A percentile compares a stretch with the other conserved stretches of the same genome.
These are phyloP conservation scores for Alternaria viburni DNA, from an alignment of 2,329 filamentous ascomycete species.

Conservation along the genomic window DNA sequence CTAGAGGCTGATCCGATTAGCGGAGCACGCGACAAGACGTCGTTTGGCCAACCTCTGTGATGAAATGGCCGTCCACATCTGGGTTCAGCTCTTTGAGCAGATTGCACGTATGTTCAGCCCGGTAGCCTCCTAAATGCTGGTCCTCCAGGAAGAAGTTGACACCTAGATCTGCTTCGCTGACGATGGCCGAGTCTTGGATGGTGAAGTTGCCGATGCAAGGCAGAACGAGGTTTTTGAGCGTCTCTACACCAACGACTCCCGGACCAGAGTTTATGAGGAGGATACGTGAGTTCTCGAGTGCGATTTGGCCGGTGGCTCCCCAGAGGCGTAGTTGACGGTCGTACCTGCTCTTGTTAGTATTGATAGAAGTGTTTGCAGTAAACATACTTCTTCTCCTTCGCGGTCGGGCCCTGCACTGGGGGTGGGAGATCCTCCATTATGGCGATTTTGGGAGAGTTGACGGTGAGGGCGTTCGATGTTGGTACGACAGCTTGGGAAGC, in stretches of 20 bases:
- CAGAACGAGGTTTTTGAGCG: constrained; percentile 95
- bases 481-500: not conserved
- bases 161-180: constrained; percentile 84
- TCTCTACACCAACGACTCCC: constrained; percentile 88
- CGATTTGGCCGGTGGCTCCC: constrained; percentile 90
- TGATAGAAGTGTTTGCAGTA: not conserved
- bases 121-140: constrained; percentile 73
- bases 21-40: not conserved
- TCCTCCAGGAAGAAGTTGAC: constrained; percentile 97
- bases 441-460: not conserved
- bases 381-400: constrained; percentile 59
- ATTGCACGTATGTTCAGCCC: constrained; percentile 78
- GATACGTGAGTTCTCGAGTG: constrained; percentile 89
- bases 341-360: constrained; percentile 64
- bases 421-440: constrained; percentile 48
- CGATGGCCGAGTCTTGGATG: constrained; percentile 79
- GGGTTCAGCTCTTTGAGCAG: constrained; percentile 88
- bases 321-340: constrained; percentile 94
- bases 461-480: constrained; percentile 2
- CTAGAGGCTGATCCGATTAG: constrained; percentile 48
- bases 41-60: constrained; percentile 57
- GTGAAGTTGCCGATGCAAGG: constrained; percentile 91
- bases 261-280: constrained; percentile 85
- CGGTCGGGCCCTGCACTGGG: constrained; percentile 50
- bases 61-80: constrained; percentile 80